phyloP scores from a whole-genome alignment of 1,139 yeast genomes.

The Blastobotrys apis region DNA sequence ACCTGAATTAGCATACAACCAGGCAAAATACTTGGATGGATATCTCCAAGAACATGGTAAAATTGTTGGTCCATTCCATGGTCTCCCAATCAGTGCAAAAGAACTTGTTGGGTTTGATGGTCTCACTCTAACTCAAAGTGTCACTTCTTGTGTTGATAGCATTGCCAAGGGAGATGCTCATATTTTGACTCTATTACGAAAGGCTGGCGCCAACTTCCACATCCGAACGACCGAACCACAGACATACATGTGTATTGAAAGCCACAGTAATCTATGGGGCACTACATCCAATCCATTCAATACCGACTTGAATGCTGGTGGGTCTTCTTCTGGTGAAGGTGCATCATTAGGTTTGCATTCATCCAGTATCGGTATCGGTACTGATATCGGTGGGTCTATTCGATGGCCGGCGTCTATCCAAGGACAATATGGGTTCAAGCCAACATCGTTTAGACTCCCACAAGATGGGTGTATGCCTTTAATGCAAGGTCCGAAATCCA shows the following conservation, averaged over 20 bases:
- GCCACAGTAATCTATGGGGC: slow-evolving; percentile 47
- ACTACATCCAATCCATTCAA: slow-evolving; percentile 47
- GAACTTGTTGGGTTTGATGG: slow-evolving; percentile 48
- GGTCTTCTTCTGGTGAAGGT: slow-evolving; percentile 63
- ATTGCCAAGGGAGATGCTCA: slow-evolving; percentile 29
- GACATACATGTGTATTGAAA: slow-evolving; percentile 52
- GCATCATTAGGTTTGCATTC: slow-evolving; percentile 50
- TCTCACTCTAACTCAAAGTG: slow-evolving; percentile 41
- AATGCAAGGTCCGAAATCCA: slow-evolving; percentile 45
- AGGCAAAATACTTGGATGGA: slow-evolving; percentile 41
- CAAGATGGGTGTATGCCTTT: slow-evolving; percentile 41
- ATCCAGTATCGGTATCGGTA: slow-evolving; percentile 51
- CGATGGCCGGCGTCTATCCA: slow-evolving; percentile 54
- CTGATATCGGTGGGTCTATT: slow-evolving; percentile 63
- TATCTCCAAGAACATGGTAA: slow-evolving; percentile 34
- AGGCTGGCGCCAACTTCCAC: slow-evolving; percentile 51
- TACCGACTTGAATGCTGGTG: slow-evolving; percentile 47
- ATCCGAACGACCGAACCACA: slow-evolving; percentile 58
- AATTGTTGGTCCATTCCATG: slow-evolving; percentile 47
- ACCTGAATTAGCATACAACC: slow-evolving; percentile 29
- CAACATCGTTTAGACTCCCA: slow-evolving; percentile 48
- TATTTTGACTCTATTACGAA: slow-evolving; percentile 41
- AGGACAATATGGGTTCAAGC: slow-evolving; percentile 52
- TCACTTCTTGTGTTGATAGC: slow-evolving; percentile 35
- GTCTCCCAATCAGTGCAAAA: slow-evolving; percentile 49